Percentiles rank a stretch among this genome's conserved stretches.
Evolutionary conservation across 371 early-diverging fungal species (phyloP).

Genomic region (Mortierella sp.): DNA sequence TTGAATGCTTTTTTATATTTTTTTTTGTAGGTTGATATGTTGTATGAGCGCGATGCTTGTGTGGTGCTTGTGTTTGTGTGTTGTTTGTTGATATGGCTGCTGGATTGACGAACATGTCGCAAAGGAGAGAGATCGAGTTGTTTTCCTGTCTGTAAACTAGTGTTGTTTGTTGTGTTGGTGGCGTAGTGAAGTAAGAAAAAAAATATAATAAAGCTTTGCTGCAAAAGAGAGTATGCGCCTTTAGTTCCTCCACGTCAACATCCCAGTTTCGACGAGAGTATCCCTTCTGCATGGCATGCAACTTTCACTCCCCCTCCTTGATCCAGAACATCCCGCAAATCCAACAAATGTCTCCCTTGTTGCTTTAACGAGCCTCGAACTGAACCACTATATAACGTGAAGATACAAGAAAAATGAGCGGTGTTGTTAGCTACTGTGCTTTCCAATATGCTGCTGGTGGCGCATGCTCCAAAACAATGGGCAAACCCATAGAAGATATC

Average conservation of each 20-base stretch:
- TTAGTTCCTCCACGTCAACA: background rate
- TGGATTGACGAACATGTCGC: background rate
- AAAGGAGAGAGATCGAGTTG: background rate
- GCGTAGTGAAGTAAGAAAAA: background rate
- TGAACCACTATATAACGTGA: slow-evolving; percentile 75
- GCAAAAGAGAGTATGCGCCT: background rate
- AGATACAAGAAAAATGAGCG: background rate
- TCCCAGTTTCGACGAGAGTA: background rate
- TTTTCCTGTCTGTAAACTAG: background rate
- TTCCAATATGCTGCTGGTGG: background rate
- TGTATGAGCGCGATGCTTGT: background rate
- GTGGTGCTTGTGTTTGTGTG: background rate
- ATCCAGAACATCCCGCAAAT: background rate
- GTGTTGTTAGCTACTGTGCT: background rate
- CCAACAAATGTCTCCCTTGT: background rate
- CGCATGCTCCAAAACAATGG: background rate
- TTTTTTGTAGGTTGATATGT: slow-evolving; percentile 3
- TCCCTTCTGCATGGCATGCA: background rate
- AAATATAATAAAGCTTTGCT: slow-evolving; percentile 5
- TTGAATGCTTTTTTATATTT: slow-evolving; percentile 19
- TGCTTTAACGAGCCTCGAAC: slow-evolving; percentile 86
- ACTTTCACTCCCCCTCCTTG: background rate
- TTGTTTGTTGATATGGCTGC: background rate
- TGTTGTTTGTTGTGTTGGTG: slow-evolving; percentile 6
- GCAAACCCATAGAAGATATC: background rate